Evolutionary conservation across 1,284 basidiomycete genomes (phyloP).

Genomic region (Malassezia yamatoensis): DNA sequence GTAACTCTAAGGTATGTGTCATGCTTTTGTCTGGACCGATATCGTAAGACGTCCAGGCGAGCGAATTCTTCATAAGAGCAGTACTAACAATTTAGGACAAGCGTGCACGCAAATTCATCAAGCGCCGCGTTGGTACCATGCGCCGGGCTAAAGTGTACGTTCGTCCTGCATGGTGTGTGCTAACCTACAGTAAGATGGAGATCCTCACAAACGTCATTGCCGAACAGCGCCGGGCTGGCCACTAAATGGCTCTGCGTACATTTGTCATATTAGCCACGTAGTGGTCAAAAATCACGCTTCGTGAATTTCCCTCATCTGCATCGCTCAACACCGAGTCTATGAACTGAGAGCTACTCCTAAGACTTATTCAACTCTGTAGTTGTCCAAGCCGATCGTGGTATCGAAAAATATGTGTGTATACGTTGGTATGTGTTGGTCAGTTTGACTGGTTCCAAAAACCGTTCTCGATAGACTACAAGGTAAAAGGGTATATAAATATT

Average conservation of each 20-base stretch:
- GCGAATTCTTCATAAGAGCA: neutral
- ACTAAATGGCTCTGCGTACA: conserved; percentile 21
- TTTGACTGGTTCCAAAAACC: no score
- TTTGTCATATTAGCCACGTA: conserved; percentile 16
- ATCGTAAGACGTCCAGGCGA: neutral
- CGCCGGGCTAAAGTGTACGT: conserved; percentile 41
- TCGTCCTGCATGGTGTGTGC: neutral
- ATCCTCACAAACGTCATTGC: conserved; percentile 42
- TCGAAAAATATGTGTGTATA: no score
- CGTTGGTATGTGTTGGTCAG: no score
- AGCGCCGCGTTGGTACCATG: conserved; percentile 44
- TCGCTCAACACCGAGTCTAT: no score
- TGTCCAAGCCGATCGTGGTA: no score
- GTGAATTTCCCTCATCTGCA: neutral
- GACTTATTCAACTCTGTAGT: no score
- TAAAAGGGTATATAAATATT: no score
- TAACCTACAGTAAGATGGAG: conserved; percentile 36
- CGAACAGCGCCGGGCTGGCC: conserved; percentile 44
- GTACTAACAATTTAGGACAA: conserved; percentile 31
- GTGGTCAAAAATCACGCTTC: conserved; percentile 6
- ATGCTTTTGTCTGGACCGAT: no score
- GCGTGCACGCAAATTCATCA: conserved; percentile 48
- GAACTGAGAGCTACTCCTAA: no score
- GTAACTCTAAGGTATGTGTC: conserved; percentile 82
- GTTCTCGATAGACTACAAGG: no score